Evolutionary conservation across 805 yeast species (phyloP).

Genomic region (Teunomyces atbi): DNA sequence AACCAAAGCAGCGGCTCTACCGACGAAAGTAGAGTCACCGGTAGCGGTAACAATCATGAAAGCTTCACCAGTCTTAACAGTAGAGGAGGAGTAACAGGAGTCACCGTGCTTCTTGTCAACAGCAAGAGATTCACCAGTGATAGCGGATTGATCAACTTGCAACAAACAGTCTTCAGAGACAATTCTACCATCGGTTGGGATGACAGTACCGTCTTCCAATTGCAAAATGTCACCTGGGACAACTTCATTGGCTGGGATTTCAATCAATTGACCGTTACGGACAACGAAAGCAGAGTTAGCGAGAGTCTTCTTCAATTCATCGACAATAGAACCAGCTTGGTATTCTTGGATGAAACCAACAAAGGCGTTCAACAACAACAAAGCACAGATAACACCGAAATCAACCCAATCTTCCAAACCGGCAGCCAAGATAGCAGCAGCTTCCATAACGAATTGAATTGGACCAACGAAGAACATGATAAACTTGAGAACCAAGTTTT

Average conservation of each 20-base stretch:
- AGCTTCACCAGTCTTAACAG: constrained; percentile 94
- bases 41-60: constrained; percentile 92
- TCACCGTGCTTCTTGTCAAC: constrained; percentile 91
- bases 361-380: constrained; percentile 79
- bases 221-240: constrained; percentile 95
- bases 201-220: constrained; percentile 89
- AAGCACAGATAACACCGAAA: constrained; percentile 94
- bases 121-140: constrained; percentile 96
- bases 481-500: constrained; percentile 76
- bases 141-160: constrained; percentile 94
- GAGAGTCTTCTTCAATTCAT: constrained; percentile 90
- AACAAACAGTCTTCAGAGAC: constrained; percentile 81
- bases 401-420: constrained; percentile 98
- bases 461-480: constrained; percentile 90
- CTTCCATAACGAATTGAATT: constrained; percentile 96
- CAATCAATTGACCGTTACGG: constrained; percentile 76
- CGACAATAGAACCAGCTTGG: constrained; percentile 98
- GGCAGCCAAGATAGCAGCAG: constrained; percentile 92
- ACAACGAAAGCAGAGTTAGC: constrained; percentile 86
- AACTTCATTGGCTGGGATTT: constrained; percentile 77
- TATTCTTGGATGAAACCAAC: constrained; percentile 97
- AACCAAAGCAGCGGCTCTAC: constrained; percentile 96
- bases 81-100: constrained; percentile 84
- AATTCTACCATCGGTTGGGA: constrained; percentile 90
- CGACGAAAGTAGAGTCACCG: constrained; percentile 93